Evolutionary conservation across 2,329 filamentous ascomycete genomes (phyloP), one percentile per base, ranked within the genome.

Genomic region (Talaromyces sp.): DNA sequence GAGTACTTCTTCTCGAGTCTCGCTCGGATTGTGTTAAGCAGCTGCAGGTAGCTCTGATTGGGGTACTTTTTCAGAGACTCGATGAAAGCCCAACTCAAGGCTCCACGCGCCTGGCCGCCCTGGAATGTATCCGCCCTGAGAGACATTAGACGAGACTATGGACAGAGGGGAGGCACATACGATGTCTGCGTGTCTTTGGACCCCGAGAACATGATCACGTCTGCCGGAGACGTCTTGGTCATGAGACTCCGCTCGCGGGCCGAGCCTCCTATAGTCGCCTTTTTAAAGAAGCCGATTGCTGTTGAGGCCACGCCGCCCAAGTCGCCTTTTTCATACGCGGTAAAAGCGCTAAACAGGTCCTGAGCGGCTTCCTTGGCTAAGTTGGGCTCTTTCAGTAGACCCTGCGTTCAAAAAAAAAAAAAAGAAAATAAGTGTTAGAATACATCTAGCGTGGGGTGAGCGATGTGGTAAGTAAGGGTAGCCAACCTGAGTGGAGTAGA

Each of bases 41-140:
- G 81, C 79, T 96, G 88, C 59, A 97, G 88, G 70, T 99, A 99
- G 77, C 89, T 96, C 80, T 97, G 93, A 70, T 96, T 87, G 0
- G 91, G 91, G 71, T 94, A 93, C 77, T 92, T 90, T 81, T 89
- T 91, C 70, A 97, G 82, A 1, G 92, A 87, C 7, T 85, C 87
- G 73, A 97, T 93, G 74, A 99, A 99, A 1, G 94, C 94, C 86
- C 90, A 97, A 12, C 91, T 96, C 90, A 99, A 94, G 72, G 94
- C 94, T 56, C 94, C 94, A 0, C 93, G 97, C 52, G 94, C 93
- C 78, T 97, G 84, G 58, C 91, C 87, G 55, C 84, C 86, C 67
- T 97, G 96, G 41, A 88, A 91, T 7, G 94, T 93, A 75, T 99
- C 94, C 75, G 91, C 90, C 57, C 92, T 96, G 68, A 59, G 7